Evolutionary conservation across 306 rosid species (phyloP), one percentile per base, ranked within the genome.

Genomic region (Trifolium fragiferum): DNA sequence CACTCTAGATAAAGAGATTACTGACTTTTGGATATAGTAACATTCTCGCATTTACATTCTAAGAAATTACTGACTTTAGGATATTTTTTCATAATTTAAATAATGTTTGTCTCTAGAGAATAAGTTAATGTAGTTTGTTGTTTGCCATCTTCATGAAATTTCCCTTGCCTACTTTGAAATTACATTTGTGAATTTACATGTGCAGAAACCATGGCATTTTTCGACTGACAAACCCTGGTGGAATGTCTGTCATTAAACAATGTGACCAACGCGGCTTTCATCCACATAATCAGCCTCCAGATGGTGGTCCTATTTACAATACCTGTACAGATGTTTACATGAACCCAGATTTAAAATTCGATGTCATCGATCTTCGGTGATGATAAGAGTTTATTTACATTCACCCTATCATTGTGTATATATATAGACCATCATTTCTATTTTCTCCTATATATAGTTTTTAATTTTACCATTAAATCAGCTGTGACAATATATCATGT

Each of bases 181-280:
- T 19, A 68, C 51, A 27, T 62, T 37, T 74, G 10, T 67, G 3
- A 73, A 66, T 82, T 69, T 53, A 47, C 33, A 61, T 79, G 68
- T 65, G 20, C 92, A 93, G 99, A 87, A 92, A 64, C 33, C 97
- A 94, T 85, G 97, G 97, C 73, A 94, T 94, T 81, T 94, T 94
- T 76, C 93, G 96, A 73, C 83, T 94, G 88, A 94, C 97, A 19
- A 38, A 85, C 38, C 97, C 99, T 0, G 96, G 96, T 16, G 98
- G 98, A 68, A 94, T 94, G 96, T 86, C 97, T 7, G 89, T 94
- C 35, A 91, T 94, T 18, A 89, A 90, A 81, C 84, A 94, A 47
- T 94, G 98, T 83, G 90, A 89, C 71, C 96, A 81, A 64, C 96
- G 99, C 14, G 99, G 99, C 47, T 94, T 94, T 81, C 99, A 94